Evolutionary conservation across 345 rosid genomes (phyloP).

Genomic region (Moricandia arvensis): DNA sequence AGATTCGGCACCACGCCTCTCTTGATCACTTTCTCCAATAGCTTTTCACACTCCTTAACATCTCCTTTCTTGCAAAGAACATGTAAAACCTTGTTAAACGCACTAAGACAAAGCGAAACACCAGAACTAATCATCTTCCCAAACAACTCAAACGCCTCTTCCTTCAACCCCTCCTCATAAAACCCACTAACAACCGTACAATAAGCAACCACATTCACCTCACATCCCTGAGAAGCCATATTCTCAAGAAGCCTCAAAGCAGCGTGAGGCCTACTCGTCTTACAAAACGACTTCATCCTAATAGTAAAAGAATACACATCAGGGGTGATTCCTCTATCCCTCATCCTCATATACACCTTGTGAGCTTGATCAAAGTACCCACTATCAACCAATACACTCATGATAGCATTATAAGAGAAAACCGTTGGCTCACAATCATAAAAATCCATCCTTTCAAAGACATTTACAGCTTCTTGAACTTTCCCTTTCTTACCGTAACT

Average conservation of each 20-base stretch:
- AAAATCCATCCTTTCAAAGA: slow-evolving; percentile 95
- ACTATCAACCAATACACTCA: slow-evolving; percentile 77
- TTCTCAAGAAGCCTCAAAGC: no score
- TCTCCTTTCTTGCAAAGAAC: slow-evolving; percentile 73
- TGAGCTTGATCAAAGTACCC: slow-evolving; percentile 74
- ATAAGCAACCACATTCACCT: slow-evolving; percentile 68
- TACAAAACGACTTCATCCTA: slow-evolving; percentile 87
- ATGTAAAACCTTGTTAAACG: slow-evolving; percentile 87
- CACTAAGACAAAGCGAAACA: slow-evolving; percentile 49
- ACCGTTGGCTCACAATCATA: slow-evolving; percentile 67
- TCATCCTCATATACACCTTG: slow-evolving; percentile 87
- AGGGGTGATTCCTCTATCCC: slow-evolving; percentile 56
- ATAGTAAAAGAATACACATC: slow-evolving; percentile 81
- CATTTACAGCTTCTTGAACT: slow-evolving; percentile 78
- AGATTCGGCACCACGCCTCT: slow-evolving; percentile 72
- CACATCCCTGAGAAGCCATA: slow-evolving; percentile 57
- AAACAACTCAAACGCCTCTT: slow-evolving; percentile 71
- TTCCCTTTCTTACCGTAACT: slow-evolving; percentile 72
- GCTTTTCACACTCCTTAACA: slow-evolving; percentile 68
- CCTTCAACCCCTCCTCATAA: slow-evolving; percentile 51
- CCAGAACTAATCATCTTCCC: slow-evolving; percentile 63
- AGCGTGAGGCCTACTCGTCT: slow-evolving; percentile 70
- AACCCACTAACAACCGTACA: slow-evolving; percentile 79
- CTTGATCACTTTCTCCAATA: slow-evolving; percentile 68
- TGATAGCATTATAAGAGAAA: slow-evolving; percentile 69